Base-by-base conservation (phyloP, 75 land plant species). In the Selaginella tamariscina region DNA sequence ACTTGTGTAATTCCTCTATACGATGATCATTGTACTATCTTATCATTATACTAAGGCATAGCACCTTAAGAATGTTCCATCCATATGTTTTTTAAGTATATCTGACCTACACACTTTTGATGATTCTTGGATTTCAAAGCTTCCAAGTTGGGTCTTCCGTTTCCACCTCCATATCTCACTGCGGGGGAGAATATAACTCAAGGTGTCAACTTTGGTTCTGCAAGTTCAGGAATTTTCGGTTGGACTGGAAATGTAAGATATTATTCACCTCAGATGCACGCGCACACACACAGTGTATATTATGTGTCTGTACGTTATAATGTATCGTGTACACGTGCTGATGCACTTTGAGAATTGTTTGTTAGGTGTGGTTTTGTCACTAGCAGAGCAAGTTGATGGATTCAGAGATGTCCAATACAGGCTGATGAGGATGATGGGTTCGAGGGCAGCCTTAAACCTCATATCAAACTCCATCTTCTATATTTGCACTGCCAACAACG, bases 31-130 rank as follows among this genome's bases (percentile, higher is more conserved):
- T n/a, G n/a, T n/a, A n/a, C n/a, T n/a, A n/a, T n/a, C n/a, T n/a
- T n/a, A n/a, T n/a, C n/a, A n/a, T n/a, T n/a, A n/a, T n/a, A n/a
- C n/a, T n/a, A n/a, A n/a, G n/a, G n/a, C n/a, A n/a, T n/a, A n/a
- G n/a, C n/a, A n/a, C n/a, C n/a, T n/a, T n/a, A n/a, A n/a, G n/a
- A n/a, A n/a, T n/a, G n/a, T n/a, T n/a, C n/a, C n/a, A n/a, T n/a
- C n/a, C n/a, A n/a, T n/a, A n/a, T n/a, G n/a, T n/a, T n/a, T n/a
- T n/a, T n/a, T n/a, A n/a, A n/a, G n/a, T n/a, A n/a, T n/a, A n/a
- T n/a, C n/a, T n/a, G n/a, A n/a, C n/a, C n/a, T n/a, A n/a, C n/a
- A 72, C 18, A 91, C 82, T 54, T 82, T 82, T 32, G 87, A 93
- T 5, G 84, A 81, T 23, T 82, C 86, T 94, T 91, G n/a, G n/a